Evolutionary conservation across 805 yeast genomes (phyloP).

Genomic region (Suhomyces faveliae): DNA sequence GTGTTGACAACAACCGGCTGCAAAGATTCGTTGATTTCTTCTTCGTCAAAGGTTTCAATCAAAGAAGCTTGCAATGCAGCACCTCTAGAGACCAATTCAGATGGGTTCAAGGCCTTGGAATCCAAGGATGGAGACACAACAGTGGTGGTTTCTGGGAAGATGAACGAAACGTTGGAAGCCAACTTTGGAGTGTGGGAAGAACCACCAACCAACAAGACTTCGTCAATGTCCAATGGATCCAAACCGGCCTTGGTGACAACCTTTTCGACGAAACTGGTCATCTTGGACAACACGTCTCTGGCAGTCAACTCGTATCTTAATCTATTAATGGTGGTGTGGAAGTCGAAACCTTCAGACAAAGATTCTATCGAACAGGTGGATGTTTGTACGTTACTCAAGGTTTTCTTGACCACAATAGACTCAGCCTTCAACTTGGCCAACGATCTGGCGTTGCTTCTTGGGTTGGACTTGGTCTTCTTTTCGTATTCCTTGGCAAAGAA

Average conservation of each 20-base stretch:
- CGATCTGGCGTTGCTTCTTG: conserved; percentile 78
- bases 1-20: conserved; percentile 86
- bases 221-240: conserved; percentile 84
- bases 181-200: conserved; percentile 89
- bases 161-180: conserved; percentile 64
- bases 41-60: conserved; percentile 77
- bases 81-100: conserved; percentile 88
- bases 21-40: conserved; percentile 74
- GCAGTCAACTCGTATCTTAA: conserved; percentile 88
- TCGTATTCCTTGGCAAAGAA: conserved; percentile 91
- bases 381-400: conserved; percentile 83
- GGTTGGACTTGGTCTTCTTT: conserved; percentile 80
- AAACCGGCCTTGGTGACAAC: conserved; percentile 79
- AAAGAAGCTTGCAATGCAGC: conserved; percentile 95
- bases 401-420: conserved; percentile 81
- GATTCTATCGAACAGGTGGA: conserved; percentile 94
- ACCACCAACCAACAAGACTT: conserved; percentile 92
- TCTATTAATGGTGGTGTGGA: conserved; percentile 90
- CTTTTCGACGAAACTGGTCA: conserved; percentile 72
- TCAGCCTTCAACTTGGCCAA: conserved; percentile 85
- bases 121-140: conserved; percentile 76
- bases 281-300: conserved; percentile 71
- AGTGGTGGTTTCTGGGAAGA: conserved; percentile 79
- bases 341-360: conserved; percentile 90
- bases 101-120: conserved; percentile 79